Base-by-base conservation (phyloP, 108 stramenopile genomes). In the Nitzschia sp. region DNA sequence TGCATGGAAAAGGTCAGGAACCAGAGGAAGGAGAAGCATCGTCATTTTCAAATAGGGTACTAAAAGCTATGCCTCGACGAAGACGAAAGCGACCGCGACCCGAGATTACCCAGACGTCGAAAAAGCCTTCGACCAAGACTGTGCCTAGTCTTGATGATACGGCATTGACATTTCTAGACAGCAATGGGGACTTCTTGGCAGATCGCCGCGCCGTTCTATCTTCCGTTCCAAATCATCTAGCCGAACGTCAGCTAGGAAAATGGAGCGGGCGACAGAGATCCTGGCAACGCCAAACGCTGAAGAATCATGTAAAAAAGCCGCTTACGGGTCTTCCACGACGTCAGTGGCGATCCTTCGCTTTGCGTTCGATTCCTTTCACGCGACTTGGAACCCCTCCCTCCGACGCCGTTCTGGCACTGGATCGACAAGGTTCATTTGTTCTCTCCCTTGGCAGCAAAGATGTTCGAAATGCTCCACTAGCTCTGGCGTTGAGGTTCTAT, bases 381-480 rank as follows among this genome's bases (percentile, higher is more conserved):
- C 27, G 31, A 5, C 69, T 82, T 26, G 68, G 69, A 38, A 73
- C 76, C 8, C 73, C 81, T 46, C 0, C 53, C 1, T 17, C 45
- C 0, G 81, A 82, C 33, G 81, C 81, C 13, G 69, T 82, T 15
- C 59, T 82, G 19, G 72, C 76, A 6, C 15, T 77, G 35, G 69
- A 82, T 47, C 68, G 76, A 16, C 41, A 38, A 19, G 81, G 72
- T 9, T 70, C 76, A 11, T 74, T 58, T 45, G 59, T 69, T 6
- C 22, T 82, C 16, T 54, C 52, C 52, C 34, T 82, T 46, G 81
- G 76, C n/a, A 36, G 26, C 69, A 41, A 56, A 27, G 23, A 27
- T 16, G 19, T 17, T 25, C 28, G 13, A 0, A 53, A 28, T 29
- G 44, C 41, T 31, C 30, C 47, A 0, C 64, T 63, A 3, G 53